These are phyloP conservation scores for Apiotrichum laibachii DNA, from an alignment of 1,284 basidiomycete species.

Conservation along the genomic window DNA sequence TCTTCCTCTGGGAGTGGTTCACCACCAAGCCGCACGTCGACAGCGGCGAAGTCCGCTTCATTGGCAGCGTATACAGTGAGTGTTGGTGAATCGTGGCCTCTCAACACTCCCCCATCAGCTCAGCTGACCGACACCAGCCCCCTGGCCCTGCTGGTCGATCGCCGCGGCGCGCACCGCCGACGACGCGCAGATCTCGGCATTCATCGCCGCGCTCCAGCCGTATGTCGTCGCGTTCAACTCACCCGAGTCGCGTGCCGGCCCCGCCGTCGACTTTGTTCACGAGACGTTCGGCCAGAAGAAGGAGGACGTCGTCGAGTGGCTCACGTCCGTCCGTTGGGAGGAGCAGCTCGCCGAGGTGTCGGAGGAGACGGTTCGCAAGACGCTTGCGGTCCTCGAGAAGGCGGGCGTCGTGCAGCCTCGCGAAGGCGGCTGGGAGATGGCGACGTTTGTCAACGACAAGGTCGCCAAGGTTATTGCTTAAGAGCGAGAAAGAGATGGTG, in stretches of 20 bases:
- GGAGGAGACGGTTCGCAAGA: constrained; percentile 47
- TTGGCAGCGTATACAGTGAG: constrained; percentile 50
- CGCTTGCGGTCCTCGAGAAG: constrained; percentile 59
- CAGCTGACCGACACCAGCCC: constrained; percentile 58
- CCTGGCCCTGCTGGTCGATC: constrained; percentile 96
- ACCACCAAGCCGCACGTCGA: constrained; percentile 92
- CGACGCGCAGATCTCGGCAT: constrained; percentile 56
- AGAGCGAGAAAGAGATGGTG: background rate
- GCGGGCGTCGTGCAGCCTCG: constrained; percentile 69
- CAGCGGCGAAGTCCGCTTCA: constrained; percentile 73
- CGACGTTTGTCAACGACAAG: constrained; percentile 62
- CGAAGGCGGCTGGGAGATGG: constrained; percentile 60
- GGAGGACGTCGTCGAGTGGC: constrained; percentile 65
- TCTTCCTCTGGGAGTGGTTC: constrained; percentile 87
- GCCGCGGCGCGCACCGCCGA: constrained; percentile 70
- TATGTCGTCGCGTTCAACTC: constrained; percentile 71
- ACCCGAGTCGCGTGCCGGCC: constrained; percentile 58
- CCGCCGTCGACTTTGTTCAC: constrained; percentile 71
- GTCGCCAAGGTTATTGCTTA: constrained; percentile 55
- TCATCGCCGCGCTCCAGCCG: constrained; percentile 64
- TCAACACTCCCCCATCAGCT: background rate
- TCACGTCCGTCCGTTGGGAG: constrained; percentile 73
- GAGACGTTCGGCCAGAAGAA: constrained; percentile 75
- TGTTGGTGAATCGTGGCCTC: too few relatives aligned
- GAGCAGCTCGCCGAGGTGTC: constrained; percentile 60